A percentile compares a stretch with the other conserved stretches of the same genome.
phyloP scores from a whole-genome alignment of 345 rosid species.

The Psidium guajava region DNA sequence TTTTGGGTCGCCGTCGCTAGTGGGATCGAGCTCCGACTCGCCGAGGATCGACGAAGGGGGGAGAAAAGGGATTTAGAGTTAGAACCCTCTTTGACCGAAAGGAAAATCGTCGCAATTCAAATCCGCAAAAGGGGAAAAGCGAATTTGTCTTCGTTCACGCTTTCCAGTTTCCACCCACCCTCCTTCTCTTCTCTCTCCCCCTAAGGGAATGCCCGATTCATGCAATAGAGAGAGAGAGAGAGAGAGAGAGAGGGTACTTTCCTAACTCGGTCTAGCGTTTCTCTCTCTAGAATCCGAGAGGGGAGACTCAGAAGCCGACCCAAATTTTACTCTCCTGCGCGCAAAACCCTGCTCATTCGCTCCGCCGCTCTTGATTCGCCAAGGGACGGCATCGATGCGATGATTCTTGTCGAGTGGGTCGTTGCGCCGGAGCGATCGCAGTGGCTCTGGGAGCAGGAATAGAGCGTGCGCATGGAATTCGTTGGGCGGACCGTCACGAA shows the following conservation, averaged over 20 bases:
- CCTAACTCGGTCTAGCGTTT: not conserved
- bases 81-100: not conserved
- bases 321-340: not conserved
- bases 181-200: not conserved
- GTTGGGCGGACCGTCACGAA: conserved; percentile 56
- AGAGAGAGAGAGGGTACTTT: not conserved
- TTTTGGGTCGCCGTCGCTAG: not conserved
- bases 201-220: not conserved
- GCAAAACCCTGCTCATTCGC: not conserved
- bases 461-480: conserved; percentile 31
- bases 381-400: not conserved
- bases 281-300: not conserved
- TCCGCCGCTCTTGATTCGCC: not conserved
- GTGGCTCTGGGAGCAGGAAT: not conserved
- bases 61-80: not conserved
- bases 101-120: not conserved
- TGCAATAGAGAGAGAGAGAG: not conserved
- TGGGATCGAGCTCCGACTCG: not conserved
- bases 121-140: not conserved
- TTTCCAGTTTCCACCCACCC: not conserved
- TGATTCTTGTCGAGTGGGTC: not conserved
- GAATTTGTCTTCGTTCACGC: not conserved
- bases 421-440: not conserved
- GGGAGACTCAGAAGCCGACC: not conserved
- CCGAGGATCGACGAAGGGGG: not conserved